Base-by-base conservation (phyloP, 768 basidiomycete species). In the Xerocomus potaroensis region DNA sequence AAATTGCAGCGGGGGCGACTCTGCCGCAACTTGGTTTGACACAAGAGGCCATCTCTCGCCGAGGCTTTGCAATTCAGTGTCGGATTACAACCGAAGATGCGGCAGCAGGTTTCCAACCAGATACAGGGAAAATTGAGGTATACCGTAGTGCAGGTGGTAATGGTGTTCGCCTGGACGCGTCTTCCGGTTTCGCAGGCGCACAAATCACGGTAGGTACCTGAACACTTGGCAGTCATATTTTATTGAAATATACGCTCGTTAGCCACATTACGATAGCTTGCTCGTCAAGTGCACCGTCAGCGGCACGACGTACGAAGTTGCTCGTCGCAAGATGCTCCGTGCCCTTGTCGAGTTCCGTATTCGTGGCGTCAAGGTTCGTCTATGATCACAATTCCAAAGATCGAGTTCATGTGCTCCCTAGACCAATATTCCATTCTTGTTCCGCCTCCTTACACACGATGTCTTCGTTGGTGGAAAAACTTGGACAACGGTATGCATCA, bases 331-430 rank as follows among this genome's bases (percentile, higher is more conserved):
- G 78, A 98, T 98, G 93, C 81, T 99, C 45, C 90, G 96, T 58
- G 95, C 96, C 27, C 80, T 99, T n/a, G 93, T 99, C 38, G 96
- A 99, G 66, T 99, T 98, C 84, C 89, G 96, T 60, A 98, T 99
- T 58, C 91, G 96, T 55, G 96, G 96, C 58, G 92, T 97, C 69
- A 97, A 97, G 83, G 90, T 84, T 34, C 9, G 55, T 19, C 9
- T 15, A 29, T 16, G 29, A 23, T 15, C 3, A 22, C 8, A 26
- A 15, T 36, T 48, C 16, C 40, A 10, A 30, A 16, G 24, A 29
- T 10, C 11, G 21, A 24, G 12, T 32, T 50, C 8, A 60, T 11
- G 11, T 32, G 24, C 5, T 44, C 26, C 32, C 7, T 51, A 94
- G 91, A 99, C 96, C 57, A 98, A 98, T 69, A 98, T 98, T 56